Conservation (phyloP, 495 filamentous ascomycete genomes). For the Diplogelasinospora grovesii region DNA sequence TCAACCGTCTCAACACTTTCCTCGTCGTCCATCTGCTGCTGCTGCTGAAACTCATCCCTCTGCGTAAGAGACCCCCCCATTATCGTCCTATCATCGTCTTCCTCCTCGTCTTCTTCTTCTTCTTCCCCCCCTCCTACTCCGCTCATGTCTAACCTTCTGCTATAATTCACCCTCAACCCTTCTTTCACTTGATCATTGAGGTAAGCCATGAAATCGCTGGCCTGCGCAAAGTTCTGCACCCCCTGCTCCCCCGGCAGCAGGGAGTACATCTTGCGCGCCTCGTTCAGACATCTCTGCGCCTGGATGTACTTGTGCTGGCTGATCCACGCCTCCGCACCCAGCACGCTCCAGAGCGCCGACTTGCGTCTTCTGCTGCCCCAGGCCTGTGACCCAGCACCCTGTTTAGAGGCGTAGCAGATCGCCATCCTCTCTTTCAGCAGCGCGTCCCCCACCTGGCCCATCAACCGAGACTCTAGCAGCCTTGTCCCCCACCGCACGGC, state of each 20-base stretch:
- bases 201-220: conserved; percentile 57
- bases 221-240: conserved; percentile 46
- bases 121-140: conserved; percentile 13
- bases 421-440: conserved; percentile 78
- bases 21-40: conserved; percentile 46
- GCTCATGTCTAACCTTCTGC: neutral
- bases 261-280: conserved; percentile 63
- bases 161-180: conserved; percentile 29
- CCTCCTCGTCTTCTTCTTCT: conserved; percentile 29
- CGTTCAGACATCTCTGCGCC: conserved; percentile 63
- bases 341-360: conserved; percentile 81
- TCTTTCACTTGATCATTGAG: conserved; percentile 55
- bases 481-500: conserved; percentile 78
- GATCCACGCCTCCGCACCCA: conserved; percentile 79
- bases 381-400: conserved; percentile 52
- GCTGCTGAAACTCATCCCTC: conserved; percentile 27
- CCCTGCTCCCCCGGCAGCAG: conserved; percentile 50
- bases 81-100: neutral
- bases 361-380: conserved; percentile 72
- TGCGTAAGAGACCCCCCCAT: neutral
- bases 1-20: conserved; percentile 53
- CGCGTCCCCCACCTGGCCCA: conserved; percentile 67
- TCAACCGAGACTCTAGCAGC: conserved; percentile 67
- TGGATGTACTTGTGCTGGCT: conserved; percentile 60
- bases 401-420: conserved; percentile 71